These are phyloP conservation scores for Orbilia ellipsospora DNA, from an alignment of 2,329 filamentous ascomycete genomes.

Conservation along the genomic window DNA sequence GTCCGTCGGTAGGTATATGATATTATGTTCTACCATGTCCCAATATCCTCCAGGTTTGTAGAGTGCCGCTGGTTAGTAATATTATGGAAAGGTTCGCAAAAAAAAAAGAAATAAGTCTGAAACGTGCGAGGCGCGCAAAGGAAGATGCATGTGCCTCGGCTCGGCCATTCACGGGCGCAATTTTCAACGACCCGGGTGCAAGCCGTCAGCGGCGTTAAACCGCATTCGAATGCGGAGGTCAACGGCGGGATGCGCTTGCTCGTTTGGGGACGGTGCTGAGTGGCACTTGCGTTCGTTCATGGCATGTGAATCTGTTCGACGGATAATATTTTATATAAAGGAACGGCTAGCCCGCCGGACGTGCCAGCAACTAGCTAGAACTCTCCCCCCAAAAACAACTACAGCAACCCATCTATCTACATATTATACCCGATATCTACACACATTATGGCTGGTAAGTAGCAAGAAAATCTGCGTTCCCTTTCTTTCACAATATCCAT, in stretches of 20 bases:
- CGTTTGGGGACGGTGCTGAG: no score
- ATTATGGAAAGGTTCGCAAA: background rate
- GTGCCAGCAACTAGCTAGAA: background rate
- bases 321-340: constrained; percentile 13
- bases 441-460: background rate
- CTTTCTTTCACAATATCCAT: no score
- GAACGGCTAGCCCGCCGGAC: background rate
- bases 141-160: constrained; percentile 35
- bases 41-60: background rate
- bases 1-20: constrained; percentile 37
- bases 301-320: constrained; percentile 33
- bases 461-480: no score
- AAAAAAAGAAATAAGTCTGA: no score
- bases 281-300: background rate
- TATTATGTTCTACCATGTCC: constrained; percentile 5
- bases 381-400: no score
- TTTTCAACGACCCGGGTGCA: background rate
- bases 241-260: background rate
- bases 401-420: no score
- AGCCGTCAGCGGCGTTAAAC: background rate
- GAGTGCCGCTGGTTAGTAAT: background rate
- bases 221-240: constrained; percentile 10
- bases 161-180: constrained; percentile 21
- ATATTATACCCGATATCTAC: background rate
- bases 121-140: background rate